Base-by-base conservation (phyloP, 306 rosid species). In the Bauhinia variegata region DNA sequence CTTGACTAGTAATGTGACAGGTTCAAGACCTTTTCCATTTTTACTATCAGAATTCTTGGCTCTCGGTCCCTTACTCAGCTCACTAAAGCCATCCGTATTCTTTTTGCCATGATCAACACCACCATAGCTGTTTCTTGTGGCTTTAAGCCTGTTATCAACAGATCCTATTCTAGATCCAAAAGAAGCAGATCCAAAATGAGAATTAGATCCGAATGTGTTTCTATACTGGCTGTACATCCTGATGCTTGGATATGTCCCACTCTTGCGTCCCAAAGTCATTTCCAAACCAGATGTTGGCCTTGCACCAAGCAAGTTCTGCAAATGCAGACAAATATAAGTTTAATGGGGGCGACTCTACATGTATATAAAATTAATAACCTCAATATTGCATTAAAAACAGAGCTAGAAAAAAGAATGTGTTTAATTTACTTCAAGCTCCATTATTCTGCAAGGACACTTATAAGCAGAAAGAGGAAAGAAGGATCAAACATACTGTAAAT, bases 1-100 rank as follows among this genome's bases (percentile, higher is more conserved):
- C 64, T 82, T 71, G 50, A 63, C 74, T 14, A 68, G 56, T 60
- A 71, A 71, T 28, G 76, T 78, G 59, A 75, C 80, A 44, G 73
- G 56, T 44, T 55, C 79, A 57, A 15, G 37, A 79, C 76, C 66
- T 46, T 74, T 67, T 4, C 6, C 12, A 4, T 43, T 69, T 63
- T 14, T 69, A 46, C 34, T 46, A n/a, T 74, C 81, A 38, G 63
- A 60, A 73, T 43, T 53, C 67, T 71, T 76, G 63, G 83, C 75
- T 73, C 88, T 70, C 2, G 88, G 88, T 70, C 88, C 88, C 78
- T 73, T 83, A 41, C 59, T 79, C 39, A 83, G 63, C 80, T 83
- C 88, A 44, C 58, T 58, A 11, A 70, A 56, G 52, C 85, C 79
- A 33, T 79, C 72, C 36, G 54, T 14, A 48, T 71, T 70, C 54